Base-by-base conservation (phyloP, 1,139 yeast genomes). In the Kluyveromyces sp. region DNA sequence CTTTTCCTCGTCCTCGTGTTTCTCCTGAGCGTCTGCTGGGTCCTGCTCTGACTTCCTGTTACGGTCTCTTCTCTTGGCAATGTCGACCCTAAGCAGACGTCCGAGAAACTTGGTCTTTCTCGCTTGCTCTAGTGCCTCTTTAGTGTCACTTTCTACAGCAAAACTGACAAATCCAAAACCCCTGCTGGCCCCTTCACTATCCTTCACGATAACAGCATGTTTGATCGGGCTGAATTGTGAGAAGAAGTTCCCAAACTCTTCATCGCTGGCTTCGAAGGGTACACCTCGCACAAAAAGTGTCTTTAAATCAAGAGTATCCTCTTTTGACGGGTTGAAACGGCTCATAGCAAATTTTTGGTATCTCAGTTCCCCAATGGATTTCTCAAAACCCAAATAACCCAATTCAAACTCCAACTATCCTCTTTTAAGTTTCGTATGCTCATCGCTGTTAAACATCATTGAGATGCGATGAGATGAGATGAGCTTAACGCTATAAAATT, bases 91-190 rank as follows among this genome's bases (percentile, higher is more conserved):
- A 47, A 92, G 72, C 13, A 78, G 57, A 50, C 82, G 75, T 33
- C 77, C 80, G 48, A 83, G 73, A 53, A 92, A 77, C 57, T 82
- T 84, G 40, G 70, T 59, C 58, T 75, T 82, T 57, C 78, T 73
- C n/a, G 89, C 69, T 50, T 80, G 77, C 11, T 72, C 77, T 50
- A 88, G 69, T 0, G 97, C 97, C 33, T 75, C 70, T 38, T 76
- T 64, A 0, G 96, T 85, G 61, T 94, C 98, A 41, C 86, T 95
- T 50, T 86, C 89, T 47, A 77, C 69, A 2, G 86, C 78, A 63
- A 94, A 92, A 39, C 95, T 83, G 15, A 88, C 98, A 64, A 94
- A 94, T 6, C 98, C 99, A 65, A 88, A 94, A 1, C 98, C 97
- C 64, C 94, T 76, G 3, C 95, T 85, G 33, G 67, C 63, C 30